Evolutionary conservation across 2,329 filamentous ascomycete genomes (phyloP), one percentile per base, ranked within the genome.

Genomic region (Colletotrichum sp.): DNA sequence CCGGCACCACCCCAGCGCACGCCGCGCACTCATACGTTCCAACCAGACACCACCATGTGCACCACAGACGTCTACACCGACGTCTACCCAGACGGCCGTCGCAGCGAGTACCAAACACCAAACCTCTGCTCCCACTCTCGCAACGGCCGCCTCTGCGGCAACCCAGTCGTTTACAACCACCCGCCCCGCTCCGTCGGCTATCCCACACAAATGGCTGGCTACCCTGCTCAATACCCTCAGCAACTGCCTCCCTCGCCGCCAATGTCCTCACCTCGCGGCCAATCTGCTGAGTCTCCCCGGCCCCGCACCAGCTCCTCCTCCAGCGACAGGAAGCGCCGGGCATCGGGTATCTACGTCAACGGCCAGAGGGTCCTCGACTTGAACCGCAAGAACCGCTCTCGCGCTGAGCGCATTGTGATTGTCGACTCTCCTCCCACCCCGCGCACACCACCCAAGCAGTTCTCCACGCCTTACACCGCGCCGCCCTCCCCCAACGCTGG

Each of bases 1-100:
- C 66, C 43, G 48, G 39, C 64, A 69, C 59, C 65, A 60, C 71
- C 71, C 39, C 36, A 36, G 71, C 74, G 74, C 71, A 71, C 71
- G 60, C 52, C 60, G 71, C 74, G 71, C 74, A 28, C 61, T 34
- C 9, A 75, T 55, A 66, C 66, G 36, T 52, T 71, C 12, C 15
- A 16, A 61, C 80, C 79, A 78, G 79, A 80, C 85, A 86, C 83
- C 85, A 86, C 83, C 65, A 91, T 91, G 89, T 91, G 89, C 82
- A 85, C 86, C 77, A 87, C 85, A 75, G 84, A 88, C 79, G 77
- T 87, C 67, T 88, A 86, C 83, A 83, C 86, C 39, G 87, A 88
- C 80, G 80, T 86, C 79, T 86, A 87, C 84, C 85, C 88, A 5
- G 86, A 90, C 80, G 87, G 87, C 73, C 84, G 82, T 65, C 59